A percentile compares a stretch with the other conserved stretches of the same genome.
Evolutionary conservation across 805 yeast species (phyloP).

Genomic region (Jamesozyma spencerorum): DNA sequence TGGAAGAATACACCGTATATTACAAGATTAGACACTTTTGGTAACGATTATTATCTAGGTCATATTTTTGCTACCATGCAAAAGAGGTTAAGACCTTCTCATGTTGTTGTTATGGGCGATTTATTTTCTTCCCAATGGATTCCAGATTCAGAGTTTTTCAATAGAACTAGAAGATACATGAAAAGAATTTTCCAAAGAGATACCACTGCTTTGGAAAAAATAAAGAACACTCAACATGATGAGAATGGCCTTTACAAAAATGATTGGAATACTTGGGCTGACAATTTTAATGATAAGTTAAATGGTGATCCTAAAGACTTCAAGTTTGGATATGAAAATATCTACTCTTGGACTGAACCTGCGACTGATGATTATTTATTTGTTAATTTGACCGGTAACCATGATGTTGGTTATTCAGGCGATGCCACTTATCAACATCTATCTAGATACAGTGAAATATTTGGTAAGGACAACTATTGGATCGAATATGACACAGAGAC

Average conservation of each 20-base stretch:
- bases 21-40: conserved; percentile 72
- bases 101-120: conserved; percentile 88
- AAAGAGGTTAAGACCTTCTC: conserved; percentile 56
- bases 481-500: conserved; percentile 57
- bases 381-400: conserved; percentile 86
- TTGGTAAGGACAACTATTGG: conserved; percentile 82
- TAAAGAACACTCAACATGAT: conserved; percentile 28
- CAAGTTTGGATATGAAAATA: conserved; percentile 46
- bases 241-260: conserved; percentile 20
- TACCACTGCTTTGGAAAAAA: conserved; percentile 44
- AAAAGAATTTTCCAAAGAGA: conserved; percentile 61
- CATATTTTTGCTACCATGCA: conserved; percentile 69
- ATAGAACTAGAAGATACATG: conserved; percentile 66
- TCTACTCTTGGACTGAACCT: conserved; percentile 54
- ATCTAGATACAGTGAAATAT: conserved; percentile 62
- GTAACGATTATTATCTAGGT: conserved; percentile 83
- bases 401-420: conserved; percentile 91
- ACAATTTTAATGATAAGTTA: conserved; percentile 10
- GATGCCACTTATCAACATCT: conserved; percentile 90
- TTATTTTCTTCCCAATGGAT: conserved; percentile 93
- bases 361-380: conserved; percentile 48
- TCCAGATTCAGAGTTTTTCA: conserved; percentile 71
- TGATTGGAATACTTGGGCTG: conserved; percentile 25
- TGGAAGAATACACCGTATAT: conserved; percentile 63
- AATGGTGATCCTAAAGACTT: conserved; percentile 20